These are phyloP conservation scores for Tothia fuscella DNA, from an alignment of 2,329 filamentous ascomycete genomes.

Conservation along the genomic window DNA sequence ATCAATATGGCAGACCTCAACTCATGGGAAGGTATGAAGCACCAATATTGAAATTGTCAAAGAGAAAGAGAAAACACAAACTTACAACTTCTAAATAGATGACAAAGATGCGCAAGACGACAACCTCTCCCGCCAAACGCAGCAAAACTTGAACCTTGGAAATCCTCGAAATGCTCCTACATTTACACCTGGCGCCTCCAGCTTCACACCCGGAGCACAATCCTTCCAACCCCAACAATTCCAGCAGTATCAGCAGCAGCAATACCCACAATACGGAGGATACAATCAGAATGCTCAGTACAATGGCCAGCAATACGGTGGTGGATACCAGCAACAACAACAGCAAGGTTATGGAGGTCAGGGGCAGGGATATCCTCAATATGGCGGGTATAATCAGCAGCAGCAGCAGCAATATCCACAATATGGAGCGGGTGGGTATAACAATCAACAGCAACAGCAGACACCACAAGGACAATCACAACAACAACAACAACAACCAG, in stretches of 20 bases:
- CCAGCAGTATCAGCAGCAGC: constrained; percentile 20
- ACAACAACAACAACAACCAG: constrained; percentile 34
- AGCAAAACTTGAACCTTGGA: constrained; percentile 25
- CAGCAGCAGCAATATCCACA: constrained; percentile 9
- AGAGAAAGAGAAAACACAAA: background rate
- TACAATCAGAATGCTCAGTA: constrained; percentile 13
- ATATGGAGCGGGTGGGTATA: constrained; percentile 13
- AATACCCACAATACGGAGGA: constrained; percentile 15
- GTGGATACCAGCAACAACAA: constrained; percentile 26
- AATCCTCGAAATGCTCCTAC: constrained; percentile 15
- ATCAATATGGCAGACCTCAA: constrained; percentile 12
- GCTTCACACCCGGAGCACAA: constrained; percentile 23
- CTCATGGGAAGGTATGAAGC: constrained; percentile 11
- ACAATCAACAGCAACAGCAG: constrained; percentile 18
- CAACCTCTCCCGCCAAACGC: constrained; percentile 25
- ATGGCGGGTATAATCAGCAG: constrained; percentile 28
- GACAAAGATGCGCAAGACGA: constrained; percentile 26
- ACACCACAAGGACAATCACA: constrained; percentile 17
- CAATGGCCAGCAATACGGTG: constrained; percentile 23
- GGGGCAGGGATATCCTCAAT: constrained; percentile 27
- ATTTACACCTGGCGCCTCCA: constrained; percentile 20
- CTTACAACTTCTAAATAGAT: constrained; percentile 5
- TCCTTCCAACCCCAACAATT: constrained; percentile 23
- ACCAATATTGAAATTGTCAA: background rate
- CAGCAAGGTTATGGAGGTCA: constrained; percentile 24